Base-by-base conservation (phyloP, 768 basidiomycete species). In the Boletellus ananas region DNA sequence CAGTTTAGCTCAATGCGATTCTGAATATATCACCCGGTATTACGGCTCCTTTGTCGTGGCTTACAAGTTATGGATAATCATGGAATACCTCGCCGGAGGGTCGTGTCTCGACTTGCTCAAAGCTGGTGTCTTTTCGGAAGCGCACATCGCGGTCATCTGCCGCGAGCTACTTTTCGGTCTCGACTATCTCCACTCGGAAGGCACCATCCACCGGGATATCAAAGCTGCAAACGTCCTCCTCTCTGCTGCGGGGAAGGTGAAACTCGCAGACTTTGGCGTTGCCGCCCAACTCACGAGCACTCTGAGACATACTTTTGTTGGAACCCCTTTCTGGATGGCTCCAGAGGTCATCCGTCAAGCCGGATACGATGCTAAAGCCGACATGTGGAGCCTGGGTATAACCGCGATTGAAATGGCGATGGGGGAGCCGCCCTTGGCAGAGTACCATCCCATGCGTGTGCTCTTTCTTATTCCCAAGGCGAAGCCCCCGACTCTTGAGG, bases 71-170 rank as follows among this genome's bases (percentile, higher is more conserved):
- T 99, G 96, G 96, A 99, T 99, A 64, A 74, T 99, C 62, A 98
- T 99, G 96, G 96, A 99, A 70, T 99, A 92, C 70, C 85, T 98
- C 47, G 94, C 93, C 0, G 96, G 96, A 37, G 96, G 96, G n/a
- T 96, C 94, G 23, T 97, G 96, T 71, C 80, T 97, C 47, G 96
- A 98, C 70, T 79, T 99, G 47, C 81, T 98, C 58, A 96, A 95
- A 70, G 81, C 92, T 1, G 95, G 92, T 23, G 74, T 80, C 27
- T 96, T 97, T 68, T 83, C 87, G 13, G 96, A 99, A 70, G 79
- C 83, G 0, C 94, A 98, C 62, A 98, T 98, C 57, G 94, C 96
- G 7, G 86, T 96, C 58, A 81, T 97, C 55, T 93, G 91, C 61
- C 88, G 91, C 44, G 95, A 99, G 65, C 83, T 98, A 1, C 78